Evolutionary conservation across 2,329 filamentous ascomycete species (phyloP), one percentile per base, ranked within the genome.

Genomic region (Aspergillus floridensis): DNA sequence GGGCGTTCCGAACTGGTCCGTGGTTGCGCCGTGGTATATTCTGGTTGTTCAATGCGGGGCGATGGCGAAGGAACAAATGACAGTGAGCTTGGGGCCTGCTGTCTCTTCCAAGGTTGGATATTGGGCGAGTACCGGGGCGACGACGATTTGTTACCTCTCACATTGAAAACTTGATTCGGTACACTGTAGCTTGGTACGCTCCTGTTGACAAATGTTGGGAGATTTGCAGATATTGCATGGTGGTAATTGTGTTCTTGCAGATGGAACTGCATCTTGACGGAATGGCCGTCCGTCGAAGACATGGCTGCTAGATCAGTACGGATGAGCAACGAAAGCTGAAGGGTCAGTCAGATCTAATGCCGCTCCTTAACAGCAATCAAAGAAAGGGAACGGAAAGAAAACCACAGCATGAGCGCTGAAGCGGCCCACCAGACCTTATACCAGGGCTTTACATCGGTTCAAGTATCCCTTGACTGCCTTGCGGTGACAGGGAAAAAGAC

Each of bases 41-140:
- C 72, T 21, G 65, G 56, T 24, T 68, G 62, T 31, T 75, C 74
- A 41, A 64, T 61, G 6, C 70, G 72, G 24, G 68, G 66, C 38
- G 64, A 65, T 7, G 70, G 69, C 46, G 74, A 68, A 16, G 72
- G 68, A 50, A 73, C 63, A 57, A 75, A 76, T 38, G 74, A 75
- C 47, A 76, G 65, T 5, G 72, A 72, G 38, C 64, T 70, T 41
- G 70, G 71, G 41, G 69, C 65, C 57, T 73, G 72, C 53, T 69
- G 72, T 46, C 69, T 72, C 55, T 68, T 70, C 58, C 70, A 69
- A 35, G 72, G 63, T 47, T 70, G 71, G 21, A 65, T 50, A 35
- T 62, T 64, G 10, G 64, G 63, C 19, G 68, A 66, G 57, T 67
- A 68, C 21, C 65, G 64, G 38, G 68, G 65, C 11, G 66, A 65